Conservation (phyloP, 768 basidiomycete species). For the Suillus subaureus region DNA sequence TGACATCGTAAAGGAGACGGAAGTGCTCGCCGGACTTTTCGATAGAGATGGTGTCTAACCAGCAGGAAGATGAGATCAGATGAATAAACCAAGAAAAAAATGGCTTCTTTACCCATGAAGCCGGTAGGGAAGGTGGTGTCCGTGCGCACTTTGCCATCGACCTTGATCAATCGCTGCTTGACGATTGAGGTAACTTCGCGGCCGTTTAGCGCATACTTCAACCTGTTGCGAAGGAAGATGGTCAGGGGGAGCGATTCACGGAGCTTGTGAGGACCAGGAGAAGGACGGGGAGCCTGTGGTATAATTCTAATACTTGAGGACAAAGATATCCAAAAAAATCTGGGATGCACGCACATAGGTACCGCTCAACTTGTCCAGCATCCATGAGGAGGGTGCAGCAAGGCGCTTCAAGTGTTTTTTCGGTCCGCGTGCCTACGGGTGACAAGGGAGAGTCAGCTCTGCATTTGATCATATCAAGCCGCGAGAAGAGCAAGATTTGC, state of each 20-base stretch:
- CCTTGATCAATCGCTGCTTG: conserved; percentile 96
- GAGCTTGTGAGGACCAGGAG: conserved; percentile 98
- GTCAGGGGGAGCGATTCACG: conserved; percentile 97
- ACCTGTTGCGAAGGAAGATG: conserved; percentile 97
- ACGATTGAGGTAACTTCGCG: conserved; percentile 96
- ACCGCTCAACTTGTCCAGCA: conserved; percentile 98
- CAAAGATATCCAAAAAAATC: no score
- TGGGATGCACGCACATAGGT: conserved; percentile 72
- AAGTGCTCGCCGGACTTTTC: conserved; percentile 99
- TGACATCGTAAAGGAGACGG: conserved; percentile 98
- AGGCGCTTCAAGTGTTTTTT: conserved; percentile 99
- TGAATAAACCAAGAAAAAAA: not conserved
- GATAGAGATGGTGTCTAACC: conserved; percentile 88
- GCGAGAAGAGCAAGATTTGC: not conserved
- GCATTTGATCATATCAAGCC: conserved; percentile 6
- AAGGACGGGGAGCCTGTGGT: conserved; percentile 87
- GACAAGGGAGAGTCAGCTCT: conserved; percentile 18
- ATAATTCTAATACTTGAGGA: conserved; percentile 1
- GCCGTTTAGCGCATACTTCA: conserved; percentile 98
- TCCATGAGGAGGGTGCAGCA: conserved; percentile 97
- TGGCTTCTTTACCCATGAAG: conserved; percentile 80
- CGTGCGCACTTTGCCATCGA: conserved; percentile 98
- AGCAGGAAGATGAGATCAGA: conserved; percentile 6
- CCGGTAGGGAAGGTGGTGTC: conserved; percentile 97
- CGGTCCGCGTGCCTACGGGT: conserved; percentile 87